Base-by-base conservation (phyloP, 352 stramenopile genomes). In the Pythium vanterpoolii region DNA sequence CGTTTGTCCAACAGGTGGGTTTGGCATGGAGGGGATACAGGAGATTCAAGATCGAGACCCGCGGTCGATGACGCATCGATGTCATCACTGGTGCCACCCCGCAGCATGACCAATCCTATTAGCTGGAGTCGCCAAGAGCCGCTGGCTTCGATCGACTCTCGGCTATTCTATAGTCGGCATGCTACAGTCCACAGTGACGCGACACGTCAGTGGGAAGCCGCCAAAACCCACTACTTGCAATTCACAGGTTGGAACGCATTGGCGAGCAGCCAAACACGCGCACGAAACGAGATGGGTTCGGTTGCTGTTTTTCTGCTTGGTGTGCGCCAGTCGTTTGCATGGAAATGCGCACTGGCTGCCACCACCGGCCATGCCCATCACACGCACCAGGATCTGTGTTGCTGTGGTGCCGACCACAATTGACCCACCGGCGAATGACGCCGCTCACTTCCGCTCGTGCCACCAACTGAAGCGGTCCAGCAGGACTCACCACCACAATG, bases 301-400 rank as follows among this genome's bases (percentile, higher is more conserved):
- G 28, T 50, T 28, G 33, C 5, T 27, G 24, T 27, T 65, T 68
- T 68, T 68, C 61, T 68, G 61, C 61, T 68, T 68, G 61, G 61
- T 60, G 61, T 63, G 61, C 53, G 31, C 61, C 53, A 68, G 47
- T 63, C 53, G 61, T 68, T 62, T 59, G 54, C 61, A 68, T 49
- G 45, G 47, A 59, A 36, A 68, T 39, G 53, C 53, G 54, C 28
- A 1, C 18, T 46, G 26, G 57, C 47, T 50, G 39, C 23, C 45
- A 42, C 46, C 56, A 63, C 56, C 55, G 34, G 28, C 54, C 28
- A 11, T 5, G 26, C 50, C 50, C 50, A 34, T 48, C 50, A 46
- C 40, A 26, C n/a, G 14, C n/a, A 27, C 40, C 2, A 46, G 4
- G 16, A 1, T 50, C 52, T 60, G 52, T 34, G 52, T 60, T 60